phyloP scores from a whole-genome alignment of 2,329 filamentous ascomycete genomes.

The Escovopsis weberi region DNA sequence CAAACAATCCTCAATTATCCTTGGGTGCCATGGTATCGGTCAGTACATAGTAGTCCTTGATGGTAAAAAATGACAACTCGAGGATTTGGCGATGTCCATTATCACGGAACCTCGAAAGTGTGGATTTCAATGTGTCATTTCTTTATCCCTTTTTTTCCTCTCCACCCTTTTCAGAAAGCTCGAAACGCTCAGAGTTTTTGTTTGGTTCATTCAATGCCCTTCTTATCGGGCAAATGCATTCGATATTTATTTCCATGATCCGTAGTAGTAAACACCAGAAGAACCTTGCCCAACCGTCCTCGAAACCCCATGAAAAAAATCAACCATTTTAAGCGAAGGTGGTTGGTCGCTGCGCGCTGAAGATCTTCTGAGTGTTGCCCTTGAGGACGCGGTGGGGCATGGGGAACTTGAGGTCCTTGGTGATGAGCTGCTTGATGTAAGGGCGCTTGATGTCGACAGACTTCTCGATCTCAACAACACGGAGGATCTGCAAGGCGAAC shows the following conservation, averaged over 20 bases:
- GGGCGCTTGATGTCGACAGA: constrained; percentile 87
- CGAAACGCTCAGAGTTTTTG: constrained; percentile 14
- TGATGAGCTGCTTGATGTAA: constrained; percentile 97
- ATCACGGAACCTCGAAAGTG: too few relatives aligned
- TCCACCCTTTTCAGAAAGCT: neutral
- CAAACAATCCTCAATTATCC: too few relatives aligned
- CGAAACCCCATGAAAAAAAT: constrained; percentile 32
- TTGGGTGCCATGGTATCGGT: too few relatives aligned
- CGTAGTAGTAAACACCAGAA: constrained; percentile 47
- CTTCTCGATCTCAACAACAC: constrained; percentile 96
- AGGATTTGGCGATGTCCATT: too few relatives aligned
- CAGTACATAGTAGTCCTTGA: too few relatives aligned
- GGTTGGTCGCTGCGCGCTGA: constrained; percentile 81
- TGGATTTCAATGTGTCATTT: too few relatives aligned
- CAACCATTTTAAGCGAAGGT: constrained; percentile 75
- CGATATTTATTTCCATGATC: constrained; percentile 46
- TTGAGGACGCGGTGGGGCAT: constrained; percentile 91
- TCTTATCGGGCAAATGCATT: constrained; percentile 41
- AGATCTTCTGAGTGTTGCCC: constrained; percentile 75
- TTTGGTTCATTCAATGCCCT: constrained; percentile 33
- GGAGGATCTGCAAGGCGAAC: constrained; percentile 59
- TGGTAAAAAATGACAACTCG: too few relatives aligned
- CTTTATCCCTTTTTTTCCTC: constrained; percentile 1
- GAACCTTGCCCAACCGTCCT: constrained; percentile 37
- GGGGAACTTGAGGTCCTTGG: constrained; percentile 94